A percentile compares a stretch with the other conserved stretches of the same genome.
phyloP scores from a whole-genome alignment of 441 rosid genomes.

The Erodium trifolium region DNA sequence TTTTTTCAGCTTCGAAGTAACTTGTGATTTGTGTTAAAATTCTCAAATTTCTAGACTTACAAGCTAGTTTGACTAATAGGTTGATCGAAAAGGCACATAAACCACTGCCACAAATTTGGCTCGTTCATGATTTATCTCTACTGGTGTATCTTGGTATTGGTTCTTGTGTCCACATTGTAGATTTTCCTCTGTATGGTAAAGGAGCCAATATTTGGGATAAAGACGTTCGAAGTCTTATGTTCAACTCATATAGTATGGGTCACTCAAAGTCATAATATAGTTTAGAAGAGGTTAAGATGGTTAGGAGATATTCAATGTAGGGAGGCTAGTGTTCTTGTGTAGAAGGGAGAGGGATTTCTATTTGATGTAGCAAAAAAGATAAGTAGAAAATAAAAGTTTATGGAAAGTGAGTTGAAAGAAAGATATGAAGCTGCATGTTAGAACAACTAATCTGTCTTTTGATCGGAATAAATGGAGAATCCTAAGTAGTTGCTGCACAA shows the following conservation, averaged over 20 bases:
- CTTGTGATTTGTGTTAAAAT: too few species aligned
- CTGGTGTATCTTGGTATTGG: background rate
- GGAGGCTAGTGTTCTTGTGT: background rate
- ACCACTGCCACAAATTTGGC: background rate
- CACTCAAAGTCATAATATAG: background rate
- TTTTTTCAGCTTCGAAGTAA: too few species aligned
- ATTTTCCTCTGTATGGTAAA: background rate
- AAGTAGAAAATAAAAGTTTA: background rate
- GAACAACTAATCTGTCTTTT: background rate
- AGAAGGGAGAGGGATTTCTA: background rate
- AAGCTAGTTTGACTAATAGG: background rate
- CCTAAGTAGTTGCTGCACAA: background rate
- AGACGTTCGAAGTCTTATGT: background rate
- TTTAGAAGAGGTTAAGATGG: background rate
- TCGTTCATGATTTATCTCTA: background rate
- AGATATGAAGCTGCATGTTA: background rate
- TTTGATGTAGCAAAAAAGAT: background rate
- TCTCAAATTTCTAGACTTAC: too few species aligned
- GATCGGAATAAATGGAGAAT: too few species aligned
- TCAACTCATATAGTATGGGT: background rate
- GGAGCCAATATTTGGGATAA: slow-evolving; percentile 2
- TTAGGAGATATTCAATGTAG: background rate
- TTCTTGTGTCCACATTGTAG: background rate
- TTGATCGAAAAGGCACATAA: background rate
- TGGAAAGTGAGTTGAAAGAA: background rate